phyloP scores from a whole-genome alignment of 2,329 filamentous ascomycete genomes.

The Akanthomyces muscarius region DNA sequence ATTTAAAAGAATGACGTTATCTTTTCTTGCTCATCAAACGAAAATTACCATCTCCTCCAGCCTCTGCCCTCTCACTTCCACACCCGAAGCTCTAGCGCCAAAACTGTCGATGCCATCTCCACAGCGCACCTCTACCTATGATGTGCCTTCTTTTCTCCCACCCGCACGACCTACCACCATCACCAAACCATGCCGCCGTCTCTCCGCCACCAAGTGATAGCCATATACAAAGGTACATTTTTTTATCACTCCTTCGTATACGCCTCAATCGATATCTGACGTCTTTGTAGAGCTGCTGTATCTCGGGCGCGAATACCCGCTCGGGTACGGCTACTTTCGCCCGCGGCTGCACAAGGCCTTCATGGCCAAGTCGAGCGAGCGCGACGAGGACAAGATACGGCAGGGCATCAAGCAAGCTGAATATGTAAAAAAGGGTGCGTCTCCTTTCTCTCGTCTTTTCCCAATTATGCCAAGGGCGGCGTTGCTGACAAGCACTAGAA shows the following conservation, averaged over 20 bases:
- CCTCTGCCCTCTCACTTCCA: no score
- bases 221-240: conserved; percentile 74
- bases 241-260: background rate
- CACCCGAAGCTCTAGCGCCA: no score
- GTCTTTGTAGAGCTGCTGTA: conserved; percentile 67
- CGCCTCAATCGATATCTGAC: background rate
- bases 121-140: background rate
- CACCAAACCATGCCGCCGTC: background rate
- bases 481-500: conserved; percentile 48
- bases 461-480: no score
- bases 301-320: conserved; percentile 80
- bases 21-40: no score
- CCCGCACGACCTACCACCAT: background rate
- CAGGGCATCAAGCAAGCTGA: conserved; percentile 73
- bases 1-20: no score
- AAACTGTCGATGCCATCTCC: background rate
- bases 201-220: conserved; percentile 74
- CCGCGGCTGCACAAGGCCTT: conserved; percentile 82
- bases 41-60: no score
- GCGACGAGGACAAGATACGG: conserved; percentile 70
- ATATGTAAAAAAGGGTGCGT: conserved; percentile 85
- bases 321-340: conserved; percentile 77
- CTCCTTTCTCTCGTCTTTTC: background rate
- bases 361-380: conserved; percentile 65
- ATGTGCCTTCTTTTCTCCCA: background rate